Conservation (phyloP, 1,139 yeast species). For the Blastobotrys persicus region DNA sequence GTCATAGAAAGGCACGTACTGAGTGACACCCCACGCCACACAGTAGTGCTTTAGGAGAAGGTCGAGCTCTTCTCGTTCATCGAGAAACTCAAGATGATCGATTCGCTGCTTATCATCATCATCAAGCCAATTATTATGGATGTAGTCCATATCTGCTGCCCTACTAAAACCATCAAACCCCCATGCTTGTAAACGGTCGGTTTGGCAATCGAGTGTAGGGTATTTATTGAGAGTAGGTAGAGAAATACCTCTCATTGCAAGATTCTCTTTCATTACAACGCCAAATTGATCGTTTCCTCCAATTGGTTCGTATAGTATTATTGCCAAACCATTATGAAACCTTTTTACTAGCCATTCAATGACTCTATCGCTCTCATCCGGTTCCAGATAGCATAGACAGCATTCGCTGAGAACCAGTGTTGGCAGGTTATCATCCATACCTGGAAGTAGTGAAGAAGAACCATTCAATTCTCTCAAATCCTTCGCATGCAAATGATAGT, state of each 20-base stretch:
- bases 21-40: constrained; percentile 41
- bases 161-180: constrained; percentile 29
- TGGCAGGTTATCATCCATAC: constrained; percentile 47
- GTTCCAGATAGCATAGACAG: constrained; percentile 76
- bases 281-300: constrained; percentile 74
- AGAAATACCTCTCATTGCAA: constrained; percentile 67
- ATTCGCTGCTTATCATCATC: constrained; percentile 52
- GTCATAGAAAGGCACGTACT: background rate
- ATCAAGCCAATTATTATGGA: constrained; percentile 59
- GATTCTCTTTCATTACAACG: constrained; percentile 71
- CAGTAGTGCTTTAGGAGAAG: constrained; percentile 79
- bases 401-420: constrained; percentile 85
- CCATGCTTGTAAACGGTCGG: constrained; percentile 32
- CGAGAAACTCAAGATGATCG: constrained; percentile 68
- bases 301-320: constrained; percentile 83
- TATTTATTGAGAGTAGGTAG: constrained; percentile 58
- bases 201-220: constrained; percentile 50
- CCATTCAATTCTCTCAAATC: constrained; percentile 48
- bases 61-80: constrained; percentile 83
- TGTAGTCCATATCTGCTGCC: constrained; percentile 57
- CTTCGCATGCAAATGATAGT: constrained; percentile 53
- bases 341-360: constrained; percentile 38
- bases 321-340: constrained; percentile 29
- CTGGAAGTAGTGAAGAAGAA: constrained; percentile 21
- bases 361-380: constrained; percentile 53